Base-by-base conservation (phyloP, 1,284 basidiomycete species). In the Vanrija humicola region DNA sequence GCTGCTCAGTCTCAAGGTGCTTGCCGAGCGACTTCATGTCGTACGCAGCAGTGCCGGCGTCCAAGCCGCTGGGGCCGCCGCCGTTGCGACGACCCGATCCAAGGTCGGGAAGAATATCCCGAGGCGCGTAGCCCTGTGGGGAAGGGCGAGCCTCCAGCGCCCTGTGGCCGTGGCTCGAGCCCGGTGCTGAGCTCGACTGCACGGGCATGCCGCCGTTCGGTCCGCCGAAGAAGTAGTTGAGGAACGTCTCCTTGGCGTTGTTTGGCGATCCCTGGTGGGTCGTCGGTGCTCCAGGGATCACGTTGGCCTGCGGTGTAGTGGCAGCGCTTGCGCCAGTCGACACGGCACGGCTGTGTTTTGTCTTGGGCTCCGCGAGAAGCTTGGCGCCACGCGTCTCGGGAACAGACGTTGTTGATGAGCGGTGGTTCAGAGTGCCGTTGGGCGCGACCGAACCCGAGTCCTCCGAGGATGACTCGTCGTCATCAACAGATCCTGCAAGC, bases 21-120 rank as follows among this genome's bases (percentile, higher is more conserved):
- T 89, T 94, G 57, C 94, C 92, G 48, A 98, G 80, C 70, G 91
- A 95, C 82, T 94, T 97, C 96, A 99, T 98, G 75, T 98, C 94
- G 75, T 86, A 98, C 39, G 90, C 93, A 47, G 93, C 89, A 65
- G 83, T 88, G 70, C 81, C 87, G 51, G 85, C 87, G 67, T 92
- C 90, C 48, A 88, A 82, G 43, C 83, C 82, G 82, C 67, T 53
- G 48, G 68, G 59, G 50, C 64, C 78, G 54, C 63, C 50, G n/a
- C 61, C 67, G 12, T 60, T 61, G 38, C 70, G 52, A 53, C 72
- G 59, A 15, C 68, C 63, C 18, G 64, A 67, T 6, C 69, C 72
- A 12, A 77, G 62, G 64, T 77, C 76, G 9, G 75, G 76, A 48
- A 77, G 65, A 14, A 75, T 49, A 42, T 75, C 71, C 43, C 38